A percentile compares a stretch with the other conserved stretches of the same genome.
phyloP scores from a whole-genome alignment of 2,329 filamentous ascomycete species.

The Verticillium isaacii region DNA sequence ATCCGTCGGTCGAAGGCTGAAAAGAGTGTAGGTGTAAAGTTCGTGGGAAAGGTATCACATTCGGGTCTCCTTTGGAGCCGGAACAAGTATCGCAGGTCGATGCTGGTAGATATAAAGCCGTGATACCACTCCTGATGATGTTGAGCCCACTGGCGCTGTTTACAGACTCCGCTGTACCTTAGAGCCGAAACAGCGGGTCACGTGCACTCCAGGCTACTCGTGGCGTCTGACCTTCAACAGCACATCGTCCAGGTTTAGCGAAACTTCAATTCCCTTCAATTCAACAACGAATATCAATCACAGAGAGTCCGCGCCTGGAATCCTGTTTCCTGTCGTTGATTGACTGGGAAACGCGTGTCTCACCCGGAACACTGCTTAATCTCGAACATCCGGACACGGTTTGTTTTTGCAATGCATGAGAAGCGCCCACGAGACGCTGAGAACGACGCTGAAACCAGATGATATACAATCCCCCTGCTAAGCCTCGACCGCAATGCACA shows the following conservation, averaged over 20 bases:
- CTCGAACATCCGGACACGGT: not conserved
- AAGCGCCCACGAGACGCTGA: not conserved
- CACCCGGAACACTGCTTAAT: not conserved
- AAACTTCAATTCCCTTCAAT: not conserved
- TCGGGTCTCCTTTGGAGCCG: not conserved
- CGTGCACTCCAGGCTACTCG: not conserved
- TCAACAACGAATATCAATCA: not conserved
- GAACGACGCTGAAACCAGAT: not conserved
- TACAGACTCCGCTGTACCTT: not conserved
- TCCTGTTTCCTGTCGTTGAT: not conserved
- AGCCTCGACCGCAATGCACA: not conserved
- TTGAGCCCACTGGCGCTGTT: not conserved
- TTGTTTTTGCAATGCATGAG: not conserved
- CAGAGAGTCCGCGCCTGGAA: not conserved
- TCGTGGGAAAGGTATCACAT: not conserved
- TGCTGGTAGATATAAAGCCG: not conserved
- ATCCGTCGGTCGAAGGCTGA: not conserved
- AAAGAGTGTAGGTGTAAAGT: not conserved
- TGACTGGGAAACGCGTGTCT: not conserved
- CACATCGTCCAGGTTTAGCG: not conserved
- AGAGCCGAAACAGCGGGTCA: not conserved
- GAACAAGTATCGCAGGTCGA: not conserved
- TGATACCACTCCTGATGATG: not conserved
- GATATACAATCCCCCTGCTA: not conserved
- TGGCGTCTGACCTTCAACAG: not conserved